Evolutionary conservation across 78 protist species (phyloP).

Genomic region (Chrysochromulina parva): DNA sequence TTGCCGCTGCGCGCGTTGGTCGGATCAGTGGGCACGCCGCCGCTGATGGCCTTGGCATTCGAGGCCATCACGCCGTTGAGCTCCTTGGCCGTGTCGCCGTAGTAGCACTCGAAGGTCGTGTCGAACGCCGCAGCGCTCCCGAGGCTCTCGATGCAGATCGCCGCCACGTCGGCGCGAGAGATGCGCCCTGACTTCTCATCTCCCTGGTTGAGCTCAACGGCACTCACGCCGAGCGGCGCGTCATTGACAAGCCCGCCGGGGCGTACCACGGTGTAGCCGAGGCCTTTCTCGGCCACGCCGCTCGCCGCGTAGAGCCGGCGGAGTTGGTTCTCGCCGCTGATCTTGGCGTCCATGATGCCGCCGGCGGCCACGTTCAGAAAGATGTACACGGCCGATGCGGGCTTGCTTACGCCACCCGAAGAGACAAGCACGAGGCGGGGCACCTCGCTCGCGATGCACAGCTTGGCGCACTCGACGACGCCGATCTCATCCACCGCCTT

Average conservation of each 20-base stretch:
- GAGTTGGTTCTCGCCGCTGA: background rate
- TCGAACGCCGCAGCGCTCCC: background rate
- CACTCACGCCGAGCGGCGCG: background rate
- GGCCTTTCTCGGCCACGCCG: background rate
- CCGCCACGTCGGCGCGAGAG: background rate
- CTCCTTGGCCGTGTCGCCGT: background rate
- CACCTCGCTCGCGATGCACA: background rate
- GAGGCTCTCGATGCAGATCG: background rate
- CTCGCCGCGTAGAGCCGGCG: background rate
- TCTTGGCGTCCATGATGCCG: slow-evolving; percentile 9
- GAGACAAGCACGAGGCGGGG: background rate
- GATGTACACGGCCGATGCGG: background rate
- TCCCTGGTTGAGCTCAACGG: background rate
- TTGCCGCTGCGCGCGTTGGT: too few relatives aligned
- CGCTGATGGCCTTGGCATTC: background rate
- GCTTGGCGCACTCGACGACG: background rate
- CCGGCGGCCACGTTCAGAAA: background rate
- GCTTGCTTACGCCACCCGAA: background rate
- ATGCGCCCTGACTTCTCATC: background rate
- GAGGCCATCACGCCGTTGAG: background rate
- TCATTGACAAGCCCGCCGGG: background rate
- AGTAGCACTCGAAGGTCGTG: slow-evolving; percentile 2
- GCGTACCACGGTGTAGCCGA: background rate
- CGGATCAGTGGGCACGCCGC: too few relatives aligned
- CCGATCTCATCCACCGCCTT: background rate